Evolutionary conservation across 169 alveolate genomes (phyloP), one percentile per base, ranked within the genome.

Genomic region (Plasmodium ovale): DNA sequence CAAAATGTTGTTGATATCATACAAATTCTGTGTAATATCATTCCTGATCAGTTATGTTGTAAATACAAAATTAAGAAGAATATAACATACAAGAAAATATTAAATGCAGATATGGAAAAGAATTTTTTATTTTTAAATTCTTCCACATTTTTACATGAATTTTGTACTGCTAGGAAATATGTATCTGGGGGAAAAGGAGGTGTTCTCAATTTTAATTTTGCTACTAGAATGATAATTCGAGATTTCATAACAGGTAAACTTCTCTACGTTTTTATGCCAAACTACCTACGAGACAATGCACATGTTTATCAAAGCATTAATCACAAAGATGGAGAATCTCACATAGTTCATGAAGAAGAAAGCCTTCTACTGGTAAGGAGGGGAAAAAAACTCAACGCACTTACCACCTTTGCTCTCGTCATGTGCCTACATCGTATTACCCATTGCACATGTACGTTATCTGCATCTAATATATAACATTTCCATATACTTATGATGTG

Each of bases 181-280:
- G 71, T 74, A 12, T 94, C 97, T 0, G 98, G 97, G 14, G 98
- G 98, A 3, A 95, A 93, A 44, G 99, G 99, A 27, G 99, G 99
- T 21, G 94, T 96, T 42, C 97, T 98, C 14, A 99, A 99, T 88
- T 95, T 97, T 90, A 97, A 97, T 3, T 94, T 97, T 84, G 99
- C 99, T 33, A 98, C 99, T 0, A 97, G 96, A 92, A 87, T 98
- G 87, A 95, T 99, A 27, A 91, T 98, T 59, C 96, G 95, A 68
- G 99, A 99, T 92, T 97, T 96, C 92, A 95, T 96, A 70, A 91
- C 96, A 51, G 99, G 99, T 5, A 96, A 95, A 58, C 92, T 99
- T 69, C 92, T 96, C 10, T 97, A 95, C 51, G 90, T 88, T 47
- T 74, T 84, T 56, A 88, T 94, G 62, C 96, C 96, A 2, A 19